Base-by-base conservation (phyloP, 768 basidiomycete species). In the Pisolithus microcarpus region DNA sequence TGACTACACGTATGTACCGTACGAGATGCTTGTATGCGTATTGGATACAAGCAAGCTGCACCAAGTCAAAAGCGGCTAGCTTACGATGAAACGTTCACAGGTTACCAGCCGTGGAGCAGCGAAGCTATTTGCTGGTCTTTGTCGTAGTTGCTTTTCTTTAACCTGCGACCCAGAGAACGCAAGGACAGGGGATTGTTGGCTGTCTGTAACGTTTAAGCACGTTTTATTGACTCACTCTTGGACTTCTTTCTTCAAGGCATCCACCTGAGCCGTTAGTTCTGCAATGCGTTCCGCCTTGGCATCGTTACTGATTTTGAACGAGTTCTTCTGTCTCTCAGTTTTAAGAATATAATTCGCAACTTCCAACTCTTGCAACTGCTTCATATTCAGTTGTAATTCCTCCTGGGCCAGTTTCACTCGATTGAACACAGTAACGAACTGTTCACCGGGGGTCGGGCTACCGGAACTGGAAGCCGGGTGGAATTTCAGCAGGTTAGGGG, bases 301-400 rank as follows among this genome's bases (percentile, higher is more conserved):
- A 4, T 60, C 58, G 13, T 66, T 68, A 23, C 68, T 65, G 40
- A 69, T 65, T 40, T 66, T 67, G 43, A 70, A 61, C 19, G 74
- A 71, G 8, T 56, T 56, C 9, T 63, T 53, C 49, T 69, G 70
- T 36, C 71, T 64, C 52, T 78, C 74, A 36, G 77, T 64, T 48
- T 64, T 67, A 31, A 52, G 52, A 38, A 77, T 61, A 45, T 72
- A 68, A 8, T 61, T 58, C 38, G 54, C 50, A 0, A 68, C 37
- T 13, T 40, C 46, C 28, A 61, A 46, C 15, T 59, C 55, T 1
- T 52, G 45, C 1, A 64, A n/a, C 1, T 46, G 21, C 2, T 54
- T 52, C 1, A 66, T 34, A 15, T 59, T 53, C 2, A 9, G 16
- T 6, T 18, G 4, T 10, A 57, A 21, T 2, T 19, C 8, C 23